Percentiles rank a stretch among this genome's conserved stretches.
Evolutionary conservation across 495 filamentous ascomycete genomes (phyloP).

Genomic region (Thozetella sp.): DNA sequence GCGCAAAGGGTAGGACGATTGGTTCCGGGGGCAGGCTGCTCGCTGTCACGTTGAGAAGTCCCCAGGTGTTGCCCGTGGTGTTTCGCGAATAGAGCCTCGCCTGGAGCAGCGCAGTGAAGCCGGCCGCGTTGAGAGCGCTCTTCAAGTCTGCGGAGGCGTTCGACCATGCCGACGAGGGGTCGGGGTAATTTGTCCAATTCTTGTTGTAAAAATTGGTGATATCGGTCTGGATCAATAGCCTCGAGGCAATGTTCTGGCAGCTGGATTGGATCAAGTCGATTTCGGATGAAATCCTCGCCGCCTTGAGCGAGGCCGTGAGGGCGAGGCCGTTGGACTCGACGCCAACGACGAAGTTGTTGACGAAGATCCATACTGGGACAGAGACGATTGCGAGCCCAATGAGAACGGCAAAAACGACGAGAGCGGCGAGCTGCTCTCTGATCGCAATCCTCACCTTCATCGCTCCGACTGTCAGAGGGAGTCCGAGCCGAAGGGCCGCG

Average conservation of each 20-base stretch:
- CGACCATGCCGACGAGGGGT: slow-evolving; percentile 38
- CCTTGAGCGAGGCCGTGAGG: slow-evolving; percentile 83
- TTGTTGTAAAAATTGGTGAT: slow-evolving; percentile 61
- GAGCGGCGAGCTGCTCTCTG: slow-evolving; percentile 75
- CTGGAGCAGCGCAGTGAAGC: slow-evolving; percentile 62
- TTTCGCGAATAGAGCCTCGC: slow-evolving; percentile 67
- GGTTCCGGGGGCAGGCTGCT: slow-evolving; percentile 24
- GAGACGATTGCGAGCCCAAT: slow-evolving; percentile 60
- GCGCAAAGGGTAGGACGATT: slow-evolving; percentile 58
- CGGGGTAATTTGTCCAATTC: slow-evolving; percentile 49
- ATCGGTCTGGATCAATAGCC: slow-evolving; percentile 65
- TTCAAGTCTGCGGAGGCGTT: slow-evolving; percentile 57
- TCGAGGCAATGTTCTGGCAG: slow-evolving; percentile 65
- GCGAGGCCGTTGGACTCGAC: slow-evolving; percentile 62
- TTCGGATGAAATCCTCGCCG: slow-evolving; percentile 75
- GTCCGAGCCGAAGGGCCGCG: slow-evolving; percentile 15
- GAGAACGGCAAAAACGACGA: slow-evolving; percentile 71
- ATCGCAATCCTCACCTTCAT: slow-evolving; percentile 79
- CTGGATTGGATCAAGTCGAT: slow-evolving; percentile 73
- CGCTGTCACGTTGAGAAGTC: slow-evolving; percentile 65
- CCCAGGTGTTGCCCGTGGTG: slow-evolving; percentile 46
- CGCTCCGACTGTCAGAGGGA: slow-evolving; percentile 30
- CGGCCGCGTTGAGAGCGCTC: slow-evolving; percentile 58
- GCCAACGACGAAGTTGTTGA: slow-evolving; percentile 70
- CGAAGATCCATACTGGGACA: slow-evolving; percentile 66